A percentile compares a stretch with the other conserved stretches of the same genome.
These are phyloP conservation scores for Kodamaea sagamina DNA, from an alignment of 805 yeast genomes.

Conservation along the genomic window DNA sequence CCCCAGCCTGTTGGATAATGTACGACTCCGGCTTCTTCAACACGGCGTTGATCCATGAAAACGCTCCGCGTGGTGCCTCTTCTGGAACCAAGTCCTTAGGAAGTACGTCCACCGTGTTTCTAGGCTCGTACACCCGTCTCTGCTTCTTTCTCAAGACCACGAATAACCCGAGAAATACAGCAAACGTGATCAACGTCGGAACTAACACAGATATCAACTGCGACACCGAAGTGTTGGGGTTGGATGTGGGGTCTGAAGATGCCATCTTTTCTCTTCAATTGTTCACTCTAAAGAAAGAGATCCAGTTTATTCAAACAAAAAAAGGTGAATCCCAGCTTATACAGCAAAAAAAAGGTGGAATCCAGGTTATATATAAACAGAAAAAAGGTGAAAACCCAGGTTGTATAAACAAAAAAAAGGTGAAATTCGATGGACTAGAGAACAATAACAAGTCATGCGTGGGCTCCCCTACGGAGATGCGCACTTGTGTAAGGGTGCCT, in stretches of 20 bases:
- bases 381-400: slow-evolving; percentile 5
- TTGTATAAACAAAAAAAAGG: slow-evolving; percentile 1
- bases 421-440: slow-evolving; percentile 7
- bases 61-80: slow-evolving; percentile 45
- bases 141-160: slow-evolving; percentile 44
- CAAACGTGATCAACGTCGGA: slow-evolving; percentile 44
- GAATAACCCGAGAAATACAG: slow-evolving; percentile 43
- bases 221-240: slow-evolving; percentile 43
- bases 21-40: slow-evolving; percentile 59
- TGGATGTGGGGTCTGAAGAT: not conserved
- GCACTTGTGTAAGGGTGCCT: not conserved
- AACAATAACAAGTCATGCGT: slow-evolving; percentile 5
- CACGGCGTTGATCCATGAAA: slow-evolving; percentile 57
- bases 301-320: slow-evolving; percentile 9
- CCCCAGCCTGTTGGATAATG: slow-evolving; percentile 66
- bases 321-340: not conserved
- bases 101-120: slow-evolving; percentile 46
- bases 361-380: not conserved
- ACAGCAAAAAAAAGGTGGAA: too few relatives aligned
- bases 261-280: slow-evolving; percentile 9
- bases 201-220: slow-evolving; percentile 51
- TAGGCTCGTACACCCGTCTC: slow-evolving; percentile 54
- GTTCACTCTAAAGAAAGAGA: not conserved
- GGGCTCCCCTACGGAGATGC: not conserved
- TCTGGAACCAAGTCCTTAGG: slow-evolving; percentile 49